Percentiles rank a stretch among this genome's conserved stretches.
Evolutionary conservation across 352 stramenopile genomes (phyloP).

Genomic region (Phytophthora citrophthora): DNA sequence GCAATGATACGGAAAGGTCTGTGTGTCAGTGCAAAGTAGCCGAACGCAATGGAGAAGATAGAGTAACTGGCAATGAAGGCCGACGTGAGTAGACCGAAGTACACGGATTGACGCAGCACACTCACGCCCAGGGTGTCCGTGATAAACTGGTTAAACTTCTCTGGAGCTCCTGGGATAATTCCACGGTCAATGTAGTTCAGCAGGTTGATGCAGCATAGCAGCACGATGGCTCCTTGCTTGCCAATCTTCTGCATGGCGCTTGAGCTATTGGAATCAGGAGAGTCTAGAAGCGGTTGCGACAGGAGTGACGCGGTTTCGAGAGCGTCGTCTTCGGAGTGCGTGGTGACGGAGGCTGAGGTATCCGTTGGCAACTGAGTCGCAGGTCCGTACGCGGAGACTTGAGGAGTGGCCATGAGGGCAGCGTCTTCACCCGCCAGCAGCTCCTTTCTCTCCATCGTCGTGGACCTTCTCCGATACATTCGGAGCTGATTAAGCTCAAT

Average conservation of each 20-base stretch:
- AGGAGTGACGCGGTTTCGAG: constrained; percentile 33
- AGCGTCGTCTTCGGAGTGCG: constrained; percentile 23
- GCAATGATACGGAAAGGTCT: constrained; percentile 92
- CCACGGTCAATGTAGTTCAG: constrained; percentile 95
- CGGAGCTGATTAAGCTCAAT: constrained; percentile 10
- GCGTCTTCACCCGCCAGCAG: constrained; percentile 16
- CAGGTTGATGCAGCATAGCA: constrained; percentile 92
- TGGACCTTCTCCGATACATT: constrained; percentile 21
- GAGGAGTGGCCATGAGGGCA: constrained; percentile 27
- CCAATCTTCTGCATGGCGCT: constrained; percentile 36
- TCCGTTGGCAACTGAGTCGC: background rate
- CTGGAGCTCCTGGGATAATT: constrained; percentile 93
- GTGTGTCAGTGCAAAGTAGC: constrained; percentile 89
- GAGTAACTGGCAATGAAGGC: constrained; percentile 95
- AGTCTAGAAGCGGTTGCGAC: constrained; percentile 30
- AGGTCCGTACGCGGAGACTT: constrained; percentile 26
- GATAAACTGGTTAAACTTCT: constrained; percentile 95
- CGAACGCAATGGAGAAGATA: constrained; percentile 91
- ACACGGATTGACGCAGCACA: constrained; percentile 70
- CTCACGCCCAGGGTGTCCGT: constrained; percentile 69
- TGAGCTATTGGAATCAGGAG: background rate
- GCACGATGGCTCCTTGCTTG: constrained; percentile 74
- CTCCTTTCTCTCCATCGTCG: constrained; percentile 22
- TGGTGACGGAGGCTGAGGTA: constrained; percentile 6
- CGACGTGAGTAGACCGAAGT: constrained; percentile 91